Conservation (phyloP, 352 stramenopile species). For the Pythium insidiosum region DNA sequence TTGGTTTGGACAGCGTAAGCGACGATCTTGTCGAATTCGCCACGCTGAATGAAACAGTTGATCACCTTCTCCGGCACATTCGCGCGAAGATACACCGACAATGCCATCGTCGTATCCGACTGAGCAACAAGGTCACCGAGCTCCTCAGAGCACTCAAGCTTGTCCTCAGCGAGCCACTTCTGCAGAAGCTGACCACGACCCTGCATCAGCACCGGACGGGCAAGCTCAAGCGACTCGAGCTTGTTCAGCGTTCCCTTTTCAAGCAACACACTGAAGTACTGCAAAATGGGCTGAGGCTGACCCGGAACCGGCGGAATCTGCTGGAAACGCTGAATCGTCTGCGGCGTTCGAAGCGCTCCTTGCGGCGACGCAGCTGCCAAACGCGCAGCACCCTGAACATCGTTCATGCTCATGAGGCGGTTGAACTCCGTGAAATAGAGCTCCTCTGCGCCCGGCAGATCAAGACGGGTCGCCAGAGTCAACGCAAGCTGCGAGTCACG, state of each 20-base stretch:
- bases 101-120: conserved; percentile 96
- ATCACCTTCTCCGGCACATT: conserved; percentile 99
- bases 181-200: conserved; percentile 96
- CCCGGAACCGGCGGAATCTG: conserved; percentile 95
- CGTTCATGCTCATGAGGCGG: conserved; percentile 81
- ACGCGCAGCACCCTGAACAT: conserved; percentile 75
- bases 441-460: conserved; percentile 97
- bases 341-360: conserved; percentile 92
- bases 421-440: conserved; percentile 99
- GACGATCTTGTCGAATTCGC: conserved; percentile 99
- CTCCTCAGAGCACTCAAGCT: conserved; percentile 96
- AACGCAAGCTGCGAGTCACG: conserved; percentile 96
- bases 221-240: conserved; percentile 98
- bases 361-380: conserved; percentile 90
- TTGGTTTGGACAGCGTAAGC: conserved; percentile 92
- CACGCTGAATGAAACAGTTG: conserved; percentile 98
- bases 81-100: conserved; percentile 96
- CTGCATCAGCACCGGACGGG: conserved; percentile 96
- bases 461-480: conserved; percentile 93
- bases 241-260: conserved; percentile 98
- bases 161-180: conserved; percentile 99
- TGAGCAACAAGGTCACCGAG: conserved; percentile 95
- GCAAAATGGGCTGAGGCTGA: conserved; percentile 95
- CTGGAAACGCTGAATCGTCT: conserved; percentile 99
- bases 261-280: conserved; percentile 99